Base-by-base conservation (phyloP, 2,329 filamentous ascomycete genomes). In the Talaromyces sp. region DNA sequence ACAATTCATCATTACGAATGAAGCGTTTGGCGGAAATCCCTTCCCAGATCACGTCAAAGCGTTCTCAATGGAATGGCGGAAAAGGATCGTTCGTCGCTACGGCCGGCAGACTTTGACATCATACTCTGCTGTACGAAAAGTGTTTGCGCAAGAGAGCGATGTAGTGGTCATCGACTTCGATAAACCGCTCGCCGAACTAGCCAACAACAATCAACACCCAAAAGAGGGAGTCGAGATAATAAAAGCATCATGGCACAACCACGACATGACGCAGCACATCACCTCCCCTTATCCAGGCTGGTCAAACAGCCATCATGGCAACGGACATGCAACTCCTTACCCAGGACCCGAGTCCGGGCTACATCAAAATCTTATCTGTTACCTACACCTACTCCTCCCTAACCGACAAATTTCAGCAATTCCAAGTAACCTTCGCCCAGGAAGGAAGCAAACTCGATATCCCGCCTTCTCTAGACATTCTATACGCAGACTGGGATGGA, bases 221-320 rank as follows among this genome's bases (percentile, higher is more conserved):
- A 29, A 38, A 22, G 31, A 4, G 22, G 29, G 11, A 17, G 34
- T 22, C 11, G 17, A 58, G 25, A 58, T 58, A 7, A 5, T 58
- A 19, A 34, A 38, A 22, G 53, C 53, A 34, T 34, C n/a, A 8
- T 58, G 53, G 53, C 53, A 58, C 53, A 58, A 58, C 34, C 53
- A 19, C 53, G 53, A 58, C 53, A 22, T 58, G 7, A 58, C 53
- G n/a, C 31, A 58, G n/a, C 53, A 58, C 5, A 36, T 58, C 15
- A 11, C 53, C 31, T 22, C 53, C 53, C 10, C 31, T 58, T 22
- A 10, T 38, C 2, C n/a, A 58, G 29, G 3, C 34, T 5, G 34
- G 29, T 22, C 53, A 58, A 58, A 58, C 53, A n/a, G 22, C 53
- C 31, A 38, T 58, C 19, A 34, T 58, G 53, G 53, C 53, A 6